Percentiles rank a stretch among this genome's conserved stretches.
phyloP scores from a whole-genome alignment of 805 yeast species.

The Isabelozyma gotoi region DNA sequence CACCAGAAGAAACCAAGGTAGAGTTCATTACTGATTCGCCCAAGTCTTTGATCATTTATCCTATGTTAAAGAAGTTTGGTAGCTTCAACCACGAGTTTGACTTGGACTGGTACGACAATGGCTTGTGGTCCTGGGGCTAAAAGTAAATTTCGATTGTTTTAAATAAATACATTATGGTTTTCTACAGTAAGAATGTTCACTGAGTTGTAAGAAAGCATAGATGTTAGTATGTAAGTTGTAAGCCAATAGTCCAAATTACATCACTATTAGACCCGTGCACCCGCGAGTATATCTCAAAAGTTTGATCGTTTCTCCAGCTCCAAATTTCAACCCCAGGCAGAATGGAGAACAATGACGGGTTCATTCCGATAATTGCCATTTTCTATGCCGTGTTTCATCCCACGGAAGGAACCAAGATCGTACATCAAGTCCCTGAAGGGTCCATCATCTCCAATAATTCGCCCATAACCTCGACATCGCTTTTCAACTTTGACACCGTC shows the following conservation, averaged over 20 bases:
- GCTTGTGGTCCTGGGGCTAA: conserved; percentile 30
- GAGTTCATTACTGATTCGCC: conserved; percentile 21
- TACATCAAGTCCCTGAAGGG: conserved; percentile 86
- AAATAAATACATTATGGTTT: too few species aligned
- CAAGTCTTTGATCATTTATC: conserved; percentile 19
- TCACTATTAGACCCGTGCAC: neutral
- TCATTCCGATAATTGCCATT: conserved; percentile 83
- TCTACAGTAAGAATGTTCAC: too few species aligned
- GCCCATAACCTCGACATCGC: conserved; percentile 7
- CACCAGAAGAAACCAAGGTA: conserved; percentile 13
- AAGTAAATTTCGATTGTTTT: too few species aligned
- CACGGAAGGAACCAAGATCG: conserved; percentile 89
- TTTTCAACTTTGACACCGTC: conserved; percentile 79
- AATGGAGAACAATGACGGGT: conserved; percentile 54
- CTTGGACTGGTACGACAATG: conserved; percentile 36
- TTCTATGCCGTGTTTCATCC: conserved; percentile 95
- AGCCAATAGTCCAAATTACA: too few species aligned
- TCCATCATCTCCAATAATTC: conserved; percentile 41
- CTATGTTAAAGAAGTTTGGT: conserved; percentile 37
- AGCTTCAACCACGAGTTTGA: conserved; percentile 22
- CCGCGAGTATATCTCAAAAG: too few species aligned
- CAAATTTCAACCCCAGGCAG: too few species aligned
- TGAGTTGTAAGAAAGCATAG: too few species aligned
- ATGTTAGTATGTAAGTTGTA: too few species aligned
- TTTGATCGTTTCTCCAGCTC: too few species aligned